Evolutionary conservation across 2,329 filamentous ascomycete genomes (phyloP).

Genomic region (Arthroderma uncinatum): DNA sequence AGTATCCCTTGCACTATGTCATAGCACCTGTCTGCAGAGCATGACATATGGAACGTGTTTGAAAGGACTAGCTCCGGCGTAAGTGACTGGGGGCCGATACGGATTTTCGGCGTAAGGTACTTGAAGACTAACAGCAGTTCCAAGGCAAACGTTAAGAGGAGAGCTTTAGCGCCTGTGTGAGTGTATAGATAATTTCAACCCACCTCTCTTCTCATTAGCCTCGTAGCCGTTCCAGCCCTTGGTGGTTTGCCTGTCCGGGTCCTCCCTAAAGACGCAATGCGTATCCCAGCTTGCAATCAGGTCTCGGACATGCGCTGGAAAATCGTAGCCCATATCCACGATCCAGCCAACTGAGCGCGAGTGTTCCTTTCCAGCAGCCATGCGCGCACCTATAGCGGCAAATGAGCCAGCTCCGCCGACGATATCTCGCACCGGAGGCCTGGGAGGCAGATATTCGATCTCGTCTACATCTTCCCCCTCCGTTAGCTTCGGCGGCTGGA

Average conservation of each 20-base stretch:
- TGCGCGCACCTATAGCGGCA: slow-evolving; percentile 73
- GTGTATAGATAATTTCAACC: slow-evolving; percentile 14
- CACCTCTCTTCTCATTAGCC: slow-evolving; percentile 52
- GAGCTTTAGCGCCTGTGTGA: not conserved
- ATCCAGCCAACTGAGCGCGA: slow-evolving; percentile 75
- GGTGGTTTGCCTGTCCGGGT: slow-evolving; percentile 62
- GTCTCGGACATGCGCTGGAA: slow-evolving; percentile 54
- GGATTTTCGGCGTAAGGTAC: slow-evolving; percentile 77
- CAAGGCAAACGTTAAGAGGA: not conserved
- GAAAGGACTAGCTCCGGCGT: slow-evolving; percentile 55
- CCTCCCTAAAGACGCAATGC: slow-evolving; percentile 55
- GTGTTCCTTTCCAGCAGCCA: slow-evolving; percentile 61
- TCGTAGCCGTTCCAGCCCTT: slow-evolving; percentile 88
- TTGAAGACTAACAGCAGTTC: slow-evolving; percentile 52
- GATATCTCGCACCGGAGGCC: slow-evolving; percentile 58
- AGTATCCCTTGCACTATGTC: slow-evolving; percentile 63
- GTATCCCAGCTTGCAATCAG: slow-evolving; percentile 67
- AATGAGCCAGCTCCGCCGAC: slow-evolving; percentile 85
- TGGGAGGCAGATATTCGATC: slow-evolving; percentile 70
- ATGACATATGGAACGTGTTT: slow-evolving; percentile 78
- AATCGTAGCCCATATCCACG: slow-evolving; percentile 80
- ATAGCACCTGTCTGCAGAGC: slow-evolving; percentile 64
- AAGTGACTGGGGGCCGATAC: slow-evolving; percentile 63
- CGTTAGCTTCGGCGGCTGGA: not conserved
- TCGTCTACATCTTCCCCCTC: slow-evolving; percentile 53